Evolutionary conservation across 2,329 filamentous ascomycete genomes (phyloP), one percentile per base, ranked within the genome.

Genomic region (Aspergillus aculeatus): DNA sequence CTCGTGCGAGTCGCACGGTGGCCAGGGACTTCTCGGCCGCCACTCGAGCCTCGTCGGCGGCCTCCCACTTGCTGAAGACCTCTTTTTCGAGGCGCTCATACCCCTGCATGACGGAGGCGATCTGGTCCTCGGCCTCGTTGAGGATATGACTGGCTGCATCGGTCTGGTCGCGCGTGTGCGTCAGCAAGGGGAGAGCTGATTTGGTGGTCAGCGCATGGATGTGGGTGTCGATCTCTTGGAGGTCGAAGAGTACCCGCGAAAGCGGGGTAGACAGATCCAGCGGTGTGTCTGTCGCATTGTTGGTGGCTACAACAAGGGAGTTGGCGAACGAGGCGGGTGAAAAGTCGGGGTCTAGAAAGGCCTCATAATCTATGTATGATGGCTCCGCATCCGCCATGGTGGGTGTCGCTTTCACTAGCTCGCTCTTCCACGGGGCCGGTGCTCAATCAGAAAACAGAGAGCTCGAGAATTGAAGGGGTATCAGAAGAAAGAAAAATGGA

Each of bases 301-400:
- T 98, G 57, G 94, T 98, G 44, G 88, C 84, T 59, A 93, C 86
- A 52, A 98, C 90, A 60, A 99, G 87, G 26, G 86, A 86, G 75
- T 98, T 97, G 68, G 95, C 94, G 72, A 98, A 97, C 16, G 84
- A 79, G 21, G 89, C 82, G 5, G 94, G 86, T 23, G 88, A 90
- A 80, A 99, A 99, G 62, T 84, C 81, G 11, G 92, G 90, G 52
- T 89, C 86, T 65, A 97, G 85, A 71, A 99, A 96, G 64, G 91
- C 85, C 74, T 96, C 92, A 78, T 96, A 96, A 84, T 98, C 93
- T 72, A 99, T 93, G 78, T 99, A 99, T 9, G 91, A 95, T 47
- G 88, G 84, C 55, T 78, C 76, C 16, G 64, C 66, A 62, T 74
- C 73, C 7, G 71, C 68, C 76, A 78, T 78, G 60, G 41, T 47